These are phyloP conservation scores for Septoria linicola DNA, from an alignment of 2,329 filamentous ascomycete species.

Conservation along the genomic window DNA sequence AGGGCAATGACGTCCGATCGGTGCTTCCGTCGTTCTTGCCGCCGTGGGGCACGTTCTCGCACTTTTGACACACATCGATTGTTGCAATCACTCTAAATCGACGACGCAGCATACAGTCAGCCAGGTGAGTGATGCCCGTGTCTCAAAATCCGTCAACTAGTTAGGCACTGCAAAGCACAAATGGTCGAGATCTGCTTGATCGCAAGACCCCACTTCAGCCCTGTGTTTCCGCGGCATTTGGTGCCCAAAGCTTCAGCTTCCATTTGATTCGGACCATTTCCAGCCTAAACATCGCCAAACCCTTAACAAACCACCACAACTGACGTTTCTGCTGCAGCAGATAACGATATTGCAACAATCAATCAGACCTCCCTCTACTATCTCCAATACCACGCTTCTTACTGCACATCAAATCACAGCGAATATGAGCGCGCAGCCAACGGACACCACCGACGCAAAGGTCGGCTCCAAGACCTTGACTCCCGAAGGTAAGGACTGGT, in stretches of 20 bases:
- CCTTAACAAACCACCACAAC: background rate
- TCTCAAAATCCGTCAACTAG: background rate
- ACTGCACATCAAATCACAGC: slow-evolving; percentile 16
- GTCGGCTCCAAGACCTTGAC: slow-evolving; percentile 37
- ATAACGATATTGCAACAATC: background rate
- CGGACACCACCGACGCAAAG: slow-evolving; percentile 38
- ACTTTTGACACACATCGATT: too few relatives aligned
- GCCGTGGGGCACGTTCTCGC: too few relatives aligned
- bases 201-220: background rate
- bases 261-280: slow-evolving; percentile 20
- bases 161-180: background rate
- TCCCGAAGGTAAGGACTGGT: slow-evolving; percentile 37
- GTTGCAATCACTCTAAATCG: too few relatives aligned
- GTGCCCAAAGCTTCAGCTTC: slow-evolving; percentile 11
- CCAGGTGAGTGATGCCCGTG: too few relatives aligned
- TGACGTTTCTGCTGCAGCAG: background rate
- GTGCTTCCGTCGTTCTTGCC: background rate
- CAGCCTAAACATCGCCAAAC: slow-evolving; percentile 11
- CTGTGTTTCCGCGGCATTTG: slow-evolving; percentile 2
- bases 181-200: background rate
- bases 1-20: background rate
- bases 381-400: too few relatives aligned
- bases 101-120: too few relatives aligned
- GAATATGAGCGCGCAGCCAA: slow-evolving; percentile 36
- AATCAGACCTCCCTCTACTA: slow-evolving; percentile 10